Conservation (phyloP, 768 basidiomycete genomes). For the Chalciporus piperatus region DNA sequence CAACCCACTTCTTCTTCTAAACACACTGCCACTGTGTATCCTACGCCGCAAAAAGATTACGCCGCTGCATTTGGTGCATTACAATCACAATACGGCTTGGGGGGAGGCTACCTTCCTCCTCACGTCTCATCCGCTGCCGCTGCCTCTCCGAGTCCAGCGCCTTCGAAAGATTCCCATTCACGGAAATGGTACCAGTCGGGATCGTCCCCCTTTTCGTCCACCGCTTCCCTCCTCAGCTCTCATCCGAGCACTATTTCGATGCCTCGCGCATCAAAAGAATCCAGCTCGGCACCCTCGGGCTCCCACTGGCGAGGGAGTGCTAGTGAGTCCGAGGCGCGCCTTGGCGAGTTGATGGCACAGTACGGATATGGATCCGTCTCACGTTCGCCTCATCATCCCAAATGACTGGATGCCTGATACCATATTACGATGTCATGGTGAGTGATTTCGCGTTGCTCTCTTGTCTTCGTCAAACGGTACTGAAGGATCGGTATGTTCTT, state of each 20-base stretch:
- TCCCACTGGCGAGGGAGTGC: neutral
- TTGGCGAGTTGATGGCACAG: conserved; percentile 2
- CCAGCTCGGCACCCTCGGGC: neutral
- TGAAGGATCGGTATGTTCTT: neutral
- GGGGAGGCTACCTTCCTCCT: neutral
- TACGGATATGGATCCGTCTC: conserved; percentile 1
- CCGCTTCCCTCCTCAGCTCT: conserved; percentile 10
- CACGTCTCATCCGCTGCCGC: neutral
- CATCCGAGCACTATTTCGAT: neutral
- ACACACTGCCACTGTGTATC: neutral
- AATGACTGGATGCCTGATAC: neutral
- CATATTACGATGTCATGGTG: neutral
- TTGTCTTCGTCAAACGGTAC: neutral
- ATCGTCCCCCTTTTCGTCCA: conserved; percentile 13
- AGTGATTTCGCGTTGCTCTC: neutral
- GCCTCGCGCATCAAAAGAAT: neutral
- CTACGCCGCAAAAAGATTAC: conserved; percentile 22
- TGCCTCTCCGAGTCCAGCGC: neutral
- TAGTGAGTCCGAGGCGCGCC: neutral
- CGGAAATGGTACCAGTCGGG: conserved; percentile 22
- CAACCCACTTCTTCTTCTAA: neutral
- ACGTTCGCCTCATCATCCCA: neutral
- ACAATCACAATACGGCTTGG: conserved; percentile 21
- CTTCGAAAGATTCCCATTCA: neutral
- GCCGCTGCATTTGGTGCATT: conserved; percentile 21